Conservation (phyloP, 805 yeast species). For the Candida arabinofermentans region DNA sequence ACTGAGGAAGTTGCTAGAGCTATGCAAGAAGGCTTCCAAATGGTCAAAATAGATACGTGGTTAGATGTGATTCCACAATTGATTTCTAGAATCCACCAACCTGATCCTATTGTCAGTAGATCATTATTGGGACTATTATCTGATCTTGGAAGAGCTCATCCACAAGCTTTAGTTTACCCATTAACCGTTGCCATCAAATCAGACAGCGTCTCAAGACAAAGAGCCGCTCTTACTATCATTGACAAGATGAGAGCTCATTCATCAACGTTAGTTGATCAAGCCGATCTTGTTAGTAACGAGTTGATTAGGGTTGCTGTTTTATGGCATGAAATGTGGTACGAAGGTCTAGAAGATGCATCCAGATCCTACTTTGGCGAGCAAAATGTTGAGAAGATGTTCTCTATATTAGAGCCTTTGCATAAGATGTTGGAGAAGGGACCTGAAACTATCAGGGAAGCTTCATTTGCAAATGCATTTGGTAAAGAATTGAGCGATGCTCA, state of each 20-base stretch:
- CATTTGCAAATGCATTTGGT: constrained; percentile 91
- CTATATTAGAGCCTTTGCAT: constrained; percentile 85
- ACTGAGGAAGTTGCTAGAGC: constrained; percentile 87
- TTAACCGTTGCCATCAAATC: constrained; percentile 94
- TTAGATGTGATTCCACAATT: constrained; percentile 92
- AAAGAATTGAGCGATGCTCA: constrained; percentile 88
- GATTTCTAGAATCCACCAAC: constrained; percentile 95
- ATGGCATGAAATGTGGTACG: constrained; percentile 99
- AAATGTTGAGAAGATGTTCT: constrained; percentile 91
- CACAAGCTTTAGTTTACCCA: constrained; percentile 95
- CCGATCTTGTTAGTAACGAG: constrained; percentile 91
- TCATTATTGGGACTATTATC: constrained; percentile 76
- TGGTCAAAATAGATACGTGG: constrained; percentile 93
- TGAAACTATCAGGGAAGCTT: constrained; percentile 85
- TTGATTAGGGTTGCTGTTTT: constrained; percentile 90
- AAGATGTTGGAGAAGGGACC: constrained; percentile 82
- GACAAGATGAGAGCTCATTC: constrained; percentile 91
- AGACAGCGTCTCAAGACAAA: constrained; percentile 82
- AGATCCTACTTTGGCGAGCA: constrained; percentile 90
- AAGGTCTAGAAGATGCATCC: constrained; percentile 95
- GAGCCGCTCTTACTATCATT: constrained; percentile 86
- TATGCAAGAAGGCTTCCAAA: constrained; percentile 82
- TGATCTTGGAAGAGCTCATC: constrained; percentile 91
- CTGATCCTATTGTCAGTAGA: constrained; percentile 77
- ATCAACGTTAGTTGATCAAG: constrained; percentile 79